Percentiles rank a stretch among this genome's conserved stretches.
Conservation (phyloP, 305 asterid species). For the Rubia occidens region DNA sequence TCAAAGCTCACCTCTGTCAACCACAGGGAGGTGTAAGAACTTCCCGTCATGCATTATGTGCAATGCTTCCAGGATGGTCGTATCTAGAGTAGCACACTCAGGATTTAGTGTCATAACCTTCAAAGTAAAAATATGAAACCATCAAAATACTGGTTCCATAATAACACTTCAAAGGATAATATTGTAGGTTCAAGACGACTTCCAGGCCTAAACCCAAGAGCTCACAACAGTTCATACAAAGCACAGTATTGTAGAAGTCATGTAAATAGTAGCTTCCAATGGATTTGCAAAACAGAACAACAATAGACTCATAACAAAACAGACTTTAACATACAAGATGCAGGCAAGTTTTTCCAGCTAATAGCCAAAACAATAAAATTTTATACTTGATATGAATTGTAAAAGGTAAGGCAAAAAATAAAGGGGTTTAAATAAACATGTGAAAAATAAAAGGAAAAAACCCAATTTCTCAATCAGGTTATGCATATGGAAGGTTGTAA, state of each 20-base stretch:
- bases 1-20: conserved; percentile 60
- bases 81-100: conserved; percentile 67
- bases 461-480: neutral
- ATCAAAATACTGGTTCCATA: neutral
- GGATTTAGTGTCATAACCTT: conserved; percentile 90
- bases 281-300: neutral
- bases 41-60: conserved; percentile 89
- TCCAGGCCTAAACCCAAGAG: neutral
- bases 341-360: neutral
- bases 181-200: neutral
- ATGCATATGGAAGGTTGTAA: neutral
- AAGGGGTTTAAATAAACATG: neutral
- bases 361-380: too few relatives aligned
- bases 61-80: conserved; percentile 78
- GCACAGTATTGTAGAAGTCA: neutral
- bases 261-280: neutral
- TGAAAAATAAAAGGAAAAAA: neutral
- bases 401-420: too few relatives aligned
- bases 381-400: too few relatives aligned
- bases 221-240: neutral
- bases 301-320: neutral
- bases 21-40: conserved; percentile 82
- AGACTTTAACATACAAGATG: neutral
- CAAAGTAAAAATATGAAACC: conserved; percentile 14
- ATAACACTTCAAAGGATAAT: neutral